phyloP scores from a whole-genome alignment of 805 yeast genomes.

The Brettanomyces anomalus region DNA sequence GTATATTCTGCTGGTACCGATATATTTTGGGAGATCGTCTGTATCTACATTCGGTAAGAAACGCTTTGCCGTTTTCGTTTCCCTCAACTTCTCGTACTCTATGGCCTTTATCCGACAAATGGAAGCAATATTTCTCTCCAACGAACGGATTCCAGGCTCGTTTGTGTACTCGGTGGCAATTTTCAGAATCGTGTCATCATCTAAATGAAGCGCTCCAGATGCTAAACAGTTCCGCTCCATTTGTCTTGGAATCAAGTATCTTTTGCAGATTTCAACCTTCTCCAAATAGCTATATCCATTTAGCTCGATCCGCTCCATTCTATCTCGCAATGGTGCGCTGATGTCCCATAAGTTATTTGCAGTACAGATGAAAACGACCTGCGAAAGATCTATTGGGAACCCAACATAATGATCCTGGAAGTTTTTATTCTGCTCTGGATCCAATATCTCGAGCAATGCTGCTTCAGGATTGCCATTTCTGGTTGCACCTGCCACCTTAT shows the following conservation, averaged over 20 bases:
- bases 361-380: conserved; percentile 75
- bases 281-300: conserved; percentile 76
- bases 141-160: conserved; percentile 78
- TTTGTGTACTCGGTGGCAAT: conserved; percentile 66
- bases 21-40: conserved; percentile 53
- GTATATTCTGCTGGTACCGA: conserved; percentile 44
- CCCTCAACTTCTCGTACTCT: conserved; percentile 34
- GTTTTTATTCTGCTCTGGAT: conserved; percentile 76
- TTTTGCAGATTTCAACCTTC: conserved; percentile 61
- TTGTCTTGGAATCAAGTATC: conserved; percentile 70
- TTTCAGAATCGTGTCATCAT: conserved; percentile 46
- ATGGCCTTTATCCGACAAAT: conserved; percentile 80
- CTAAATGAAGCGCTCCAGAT: conserved; percentile 33
- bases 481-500: conserved; percentile 36
- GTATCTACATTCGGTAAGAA: conserved; percentile 36
- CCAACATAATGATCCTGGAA: conserved; percentile 81
- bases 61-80: conserved; percentile 13
- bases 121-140: conserved; percentile 68
- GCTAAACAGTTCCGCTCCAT: conserved; percentile 56
- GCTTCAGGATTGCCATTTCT: conserved; percentile 77
- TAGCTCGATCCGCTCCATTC: conserved; percentile 74
- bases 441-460: conserved; percentile 78
- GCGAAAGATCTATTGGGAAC: conserved; percentile 77
- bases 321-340: conserved; percentile 69
- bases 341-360: conserved; percentile 69